Evolutionary conservation across 176 grass and related monocot species (phyloP), one percentile per base, ranked within the genome.

Genomic region (Cymbopogon citratus): DNA sequence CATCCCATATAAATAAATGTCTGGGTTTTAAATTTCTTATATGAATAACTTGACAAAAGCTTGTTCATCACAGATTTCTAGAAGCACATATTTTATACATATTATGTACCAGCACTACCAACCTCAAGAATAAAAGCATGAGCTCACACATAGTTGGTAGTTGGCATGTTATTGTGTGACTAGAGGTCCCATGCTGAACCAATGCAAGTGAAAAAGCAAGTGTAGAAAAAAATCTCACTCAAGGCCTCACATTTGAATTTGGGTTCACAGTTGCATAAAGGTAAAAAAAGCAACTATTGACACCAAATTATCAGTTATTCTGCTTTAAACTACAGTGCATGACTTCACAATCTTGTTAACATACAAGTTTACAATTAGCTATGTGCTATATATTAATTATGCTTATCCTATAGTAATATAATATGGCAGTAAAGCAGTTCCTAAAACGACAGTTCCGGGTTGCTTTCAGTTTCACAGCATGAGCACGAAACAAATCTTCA

Each of bases 231-330:
- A 12, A 12, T 9, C 21, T 48, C n/a, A 48, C 14, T 18, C 24
- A 74, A 84, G 35, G 61, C 4, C n/a, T 60, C 56, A 16, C 2
- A 38, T 79, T 59, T 67, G 3, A 34, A 79, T 46, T 4, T 52
- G 76, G 61, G 31, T 61, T 61, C 48, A 74, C 51, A 63, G 51
- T 82, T 57, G 36, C 61, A 66, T 57, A 66, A 60, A 57, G 9
- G n/a, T 40, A n/a, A 23, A n/a, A 46, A 77, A 9, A 45, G 12
- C 4, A n/a, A 5, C 44, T 16, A 73, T 12, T 57, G 16, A 61
- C 29, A 23, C 2, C 10, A 19, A 21, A 18, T 49, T 61, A n/a
- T 52, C 1, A 60, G 48, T 29, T 21, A 8, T 25, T 62, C 6
- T 80, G 40, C 29, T 51, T 62, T 75, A 43, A 79, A 71, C 18